phyloP scores from a whole-genome alignment of 2,329 filamentous ascomycete species.

The Alternaria conjuncta region DNA sequence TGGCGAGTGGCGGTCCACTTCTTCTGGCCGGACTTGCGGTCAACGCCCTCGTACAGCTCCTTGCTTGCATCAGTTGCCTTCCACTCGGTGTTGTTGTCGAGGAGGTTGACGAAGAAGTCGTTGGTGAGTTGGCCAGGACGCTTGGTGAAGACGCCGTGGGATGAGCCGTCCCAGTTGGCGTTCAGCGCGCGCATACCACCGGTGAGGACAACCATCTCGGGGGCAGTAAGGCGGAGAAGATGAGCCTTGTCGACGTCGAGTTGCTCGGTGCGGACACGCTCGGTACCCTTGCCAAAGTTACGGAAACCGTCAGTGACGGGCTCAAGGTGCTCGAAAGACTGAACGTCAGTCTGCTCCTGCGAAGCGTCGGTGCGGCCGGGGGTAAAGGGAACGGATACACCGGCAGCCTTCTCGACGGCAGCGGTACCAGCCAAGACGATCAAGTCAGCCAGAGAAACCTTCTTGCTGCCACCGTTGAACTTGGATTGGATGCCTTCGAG shows the following conservation, averaged over 20 bases:
- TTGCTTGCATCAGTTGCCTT: conserved; percentile 56
- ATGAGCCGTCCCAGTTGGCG: conserved; percentile 74
- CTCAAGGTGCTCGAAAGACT: conserved; percentile 70
- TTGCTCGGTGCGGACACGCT: conserved; percentile 70
- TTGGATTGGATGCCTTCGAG: conserved; percentile 70
- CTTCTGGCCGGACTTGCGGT: conserved; percentile 69
- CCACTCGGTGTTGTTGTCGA: conserved; percentile 72
- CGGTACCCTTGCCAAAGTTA: conserved; percentile 72
- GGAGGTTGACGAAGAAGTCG: conserved; percentile 82
- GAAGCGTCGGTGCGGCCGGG: conserved; percentile 75
- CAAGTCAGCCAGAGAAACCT: conserved; percentile 78
- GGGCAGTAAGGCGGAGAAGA: conserved; percentile 72
- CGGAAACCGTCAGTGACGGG: conserved; percentile 78
- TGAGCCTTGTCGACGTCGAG: conserved; percentile 75
- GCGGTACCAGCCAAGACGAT: conserved; percentile 77
- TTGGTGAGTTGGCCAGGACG: conserved; percentile 73
- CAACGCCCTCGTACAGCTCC: conserved; percentile 68
- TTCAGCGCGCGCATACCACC: conserved; percentile 75
- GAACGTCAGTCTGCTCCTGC: conserved; percentile 72
- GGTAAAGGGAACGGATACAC: conserved; percentile 71
- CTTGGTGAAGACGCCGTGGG: conserved; percentile 71
- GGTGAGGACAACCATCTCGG: conserved; percentile 73
- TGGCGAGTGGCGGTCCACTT: conserved; percentile 74
- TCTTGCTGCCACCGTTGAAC: conserved; percentile 72
- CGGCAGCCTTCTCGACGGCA: conserved; percentile 74